Conservation (phyloP, 2,329 filamentous ascomycete genomes). For the Trichoderma sp. region DNA sequence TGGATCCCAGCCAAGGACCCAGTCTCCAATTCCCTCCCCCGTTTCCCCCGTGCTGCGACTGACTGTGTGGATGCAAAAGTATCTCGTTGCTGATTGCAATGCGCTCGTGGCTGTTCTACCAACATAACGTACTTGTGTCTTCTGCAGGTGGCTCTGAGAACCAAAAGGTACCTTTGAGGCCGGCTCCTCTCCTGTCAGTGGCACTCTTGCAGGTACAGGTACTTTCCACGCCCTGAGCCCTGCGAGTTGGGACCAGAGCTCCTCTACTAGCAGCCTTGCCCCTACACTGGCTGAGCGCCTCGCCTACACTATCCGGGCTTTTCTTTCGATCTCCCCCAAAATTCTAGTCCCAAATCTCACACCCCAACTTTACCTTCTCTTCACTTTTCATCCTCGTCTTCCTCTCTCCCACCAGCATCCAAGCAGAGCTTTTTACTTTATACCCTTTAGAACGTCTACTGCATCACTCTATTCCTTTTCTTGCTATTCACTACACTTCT, state of each 20-base stretch:
- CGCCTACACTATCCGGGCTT: slow-evolving; percentile 16
- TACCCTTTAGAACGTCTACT: not conserved
- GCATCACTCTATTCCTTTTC: not conserved
- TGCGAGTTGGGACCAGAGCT: slow-evolving; percentile 13
- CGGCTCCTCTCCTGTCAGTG: not conserved
- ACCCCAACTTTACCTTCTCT: slow-evolving; percentile 18
- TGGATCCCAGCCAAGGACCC: not conserved
- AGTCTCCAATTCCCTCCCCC: slow-evolving; percentile 4
- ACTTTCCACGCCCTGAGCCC: slow-evolving; percentile 10
- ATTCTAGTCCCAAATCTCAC: slow-evolving; percentile 24
- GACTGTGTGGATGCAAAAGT: slow-evolving; percentile 4
- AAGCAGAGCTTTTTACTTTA: not conserved
- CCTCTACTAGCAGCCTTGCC: slow-evolving; percentile 5
- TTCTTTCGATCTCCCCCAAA: slow-evolving; percentile 24
- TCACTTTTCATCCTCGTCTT: slow-evolving; percentile 18
- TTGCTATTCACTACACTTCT: not conserved
- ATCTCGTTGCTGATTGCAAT: slow-evolving; percentile 4
- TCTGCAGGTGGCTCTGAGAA: not conserved
- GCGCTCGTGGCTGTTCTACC: not conserved
- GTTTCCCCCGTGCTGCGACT: slow-evolving; percentile 17
- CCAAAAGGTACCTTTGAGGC: slow-evolving; percentile 2
- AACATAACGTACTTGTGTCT: not conserved
- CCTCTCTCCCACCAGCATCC: not conserved
- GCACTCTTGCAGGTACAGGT: not conserved
- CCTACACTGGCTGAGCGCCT: slow-evolving; percentile 19